These are phyloP conservation scores for Diaporthe nobilis DNA, from an alignment of 2,329 filamentous ascomycete species.

Conservation along the genomic window DNA sequence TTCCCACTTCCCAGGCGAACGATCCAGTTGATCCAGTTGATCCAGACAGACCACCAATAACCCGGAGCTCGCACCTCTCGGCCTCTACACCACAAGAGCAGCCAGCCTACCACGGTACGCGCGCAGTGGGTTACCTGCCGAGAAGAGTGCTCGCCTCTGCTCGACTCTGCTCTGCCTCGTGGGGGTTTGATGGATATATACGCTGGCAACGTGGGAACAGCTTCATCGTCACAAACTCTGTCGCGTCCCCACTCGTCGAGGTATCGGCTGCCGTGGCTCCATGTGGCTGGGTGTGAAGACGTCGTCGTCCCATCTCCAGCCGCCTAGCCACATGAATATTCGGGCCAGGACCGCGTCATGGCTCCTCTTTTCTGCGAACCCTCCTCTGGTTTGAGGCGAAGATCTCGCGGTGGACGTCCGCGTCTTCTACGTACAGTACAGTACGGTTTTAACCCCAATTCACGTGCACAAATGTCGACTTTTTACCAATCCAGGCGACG, in stretches of 20 bases:
- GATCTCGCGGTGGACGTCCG: slow-evolving; percentile 14
- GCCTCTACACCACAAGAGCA: background rate
- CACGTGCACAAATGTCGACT: background rate
- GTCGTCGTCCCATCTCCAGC: slow-evolving; percentile 23
- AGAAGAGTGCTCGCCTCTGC: background rate
- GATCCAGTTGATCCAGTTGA: slow-evolving; percentile 14
- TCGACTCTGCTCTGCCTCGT: background rate
- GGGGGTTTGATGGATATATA: background rate
- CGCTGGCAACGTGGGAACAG: background rate
- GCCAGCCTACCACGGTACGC: background rate
- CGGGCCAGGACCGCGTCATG: slow-evolving; percentile 32
- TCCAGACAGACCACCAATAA: slow-evolving; percentile 13
- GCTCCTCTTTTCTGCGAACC: slow-evolving; percentile 33
- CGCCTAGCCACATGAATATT: slow-evolving; percentile 19
- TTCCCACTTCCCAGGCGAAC: slow-evolving; percentile 25
- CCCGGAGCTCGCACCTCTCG: background rate
- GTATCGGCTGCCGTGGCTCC: background rate
- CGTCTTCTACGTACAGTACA: background rate
- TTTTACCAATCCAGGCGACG: background rate
- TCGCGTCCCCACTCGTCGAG: background rate
- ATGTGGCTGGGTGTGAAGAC: slow-evolving; percentile 23
- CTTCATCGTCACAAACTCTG: background rate
- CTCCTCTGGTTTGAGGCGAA: slow-evolving; percentile 3
- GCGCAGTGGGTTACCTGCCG: background rate
- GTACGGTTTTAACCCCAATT: background rate